phyloP scores from a whole-genome alignment of 306 rosid species.

The Acacia acuminata region DNA sequence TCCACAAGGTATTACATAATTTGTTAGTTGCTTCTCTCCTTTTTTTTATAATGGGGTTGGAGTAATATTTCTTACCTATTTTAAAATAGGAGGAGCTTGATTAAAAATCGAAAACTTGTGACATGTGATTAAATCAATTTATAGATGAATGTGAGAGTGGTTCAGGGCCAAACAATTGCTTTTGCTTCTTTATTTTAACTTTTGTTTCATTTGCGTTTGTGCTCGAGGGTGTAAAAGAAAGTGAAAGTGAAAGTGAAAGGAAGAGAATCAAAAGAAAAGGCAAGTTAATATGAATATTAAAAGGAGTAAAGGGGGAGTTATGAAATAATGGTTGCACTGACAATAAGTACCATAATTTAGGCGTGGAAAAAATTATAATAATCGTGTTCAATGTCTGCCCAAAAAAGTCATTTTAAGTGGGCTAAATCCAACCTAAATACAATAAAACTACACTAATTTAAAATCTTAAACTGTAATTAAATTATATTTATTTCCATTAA shows the following conservation, averaged over 20 bases:
- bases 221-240: background rate
- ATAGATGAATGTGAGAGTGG: background rate
- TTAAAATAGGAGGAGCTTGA: background rate
- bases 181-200: background rate
- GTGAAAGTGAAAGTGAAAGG: background rate
- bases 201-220: background rate
- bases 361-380: background rate
- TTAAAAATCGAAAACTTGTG: background rate
- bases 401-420: background rate
- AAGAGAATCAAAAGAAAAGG: background rate
- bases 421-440: background rate
- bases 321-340: background rate
- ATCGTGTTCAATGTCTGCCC: background rate
- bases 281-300: background rate
- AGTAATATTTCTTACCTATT: background rate
- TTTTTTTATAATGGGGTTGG: background rate
- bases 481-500: background rate
- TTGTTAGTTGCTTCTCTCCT: background rate
- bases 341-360: background rate
- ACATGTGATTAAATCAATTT: background rate
- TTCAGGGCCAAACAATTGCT: background rate
- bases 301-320: background rate
- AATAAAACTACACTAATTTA: background rate
- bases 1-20: background rate
- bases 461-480: background rate